Conservation (phyloP, 345 rosid genomes). For the Psidium friedrichsthalianum region DNA sequence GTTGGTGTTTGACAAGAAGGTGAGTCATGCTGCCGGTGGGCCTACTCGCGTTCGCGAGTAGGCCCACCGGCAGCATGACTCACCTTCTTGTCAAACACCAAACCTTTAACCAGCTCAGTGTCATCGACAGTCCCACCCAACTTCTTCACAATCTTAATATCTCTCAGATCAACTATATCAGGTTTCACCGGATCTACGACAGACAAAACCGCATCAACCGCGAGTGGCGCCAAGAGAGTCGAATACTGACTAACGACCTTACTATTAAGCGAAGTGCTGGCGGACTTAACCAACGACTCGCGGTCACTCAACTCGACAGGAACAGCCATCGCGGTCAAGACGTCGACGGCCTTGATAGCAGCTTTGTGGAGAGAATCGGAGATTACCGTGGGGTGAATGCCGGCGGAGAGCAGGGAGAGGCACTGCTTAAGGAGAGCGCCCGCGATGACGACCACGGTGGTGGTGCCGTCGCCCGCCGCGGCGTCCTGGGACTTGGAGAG, state of each 20-base stretch:
- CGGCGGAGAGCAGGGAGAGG: constrained; percentile 45
- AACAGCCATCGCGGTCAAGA: constrained; percentile 83
- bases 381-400: constrained; percentile 95
- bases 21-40: constrained; percentile 87
- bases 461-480: constrained; percentile 95
- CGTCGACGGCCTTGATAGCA: constrained; percentile 58
- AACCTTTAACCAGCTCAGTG: constrained; percentile 75
- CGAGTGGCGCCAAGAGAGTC: constrained; percentile 79
- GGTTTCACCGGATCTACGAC: constrained; percentile 81
- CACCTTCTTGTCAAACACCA: constrained; percentile 89
- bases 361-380: constrained; percentile 87
- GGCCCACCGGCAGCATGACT: constrained; percentile 92
- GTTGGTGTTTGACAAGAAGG: constrained; percentile 93
- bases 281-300: constrained; percentile 73
- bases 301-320: constrained; percentile 85
- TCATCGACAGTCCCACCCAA: constrained; percentile 99
- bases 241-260: constrained; percentile 98
- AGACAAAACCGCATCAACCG: constrained; percentile 78
- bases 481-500: constrained; percentile 92
- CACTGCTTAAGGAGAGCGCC: constrained; percentile 86
- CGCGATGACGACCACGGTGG: constrained; percentile 94
- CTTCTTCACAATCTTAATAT: constrained; percentile 90
- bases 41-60: constrained; percentile 55
- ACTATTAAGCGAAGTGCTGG: constrained; percentile 84
- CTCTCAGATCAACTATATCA: constrained; percentile 78